phyloP scores from a whole-genome alignment of 129 eudicot species.

The Escallonia herrerae region DNA sequence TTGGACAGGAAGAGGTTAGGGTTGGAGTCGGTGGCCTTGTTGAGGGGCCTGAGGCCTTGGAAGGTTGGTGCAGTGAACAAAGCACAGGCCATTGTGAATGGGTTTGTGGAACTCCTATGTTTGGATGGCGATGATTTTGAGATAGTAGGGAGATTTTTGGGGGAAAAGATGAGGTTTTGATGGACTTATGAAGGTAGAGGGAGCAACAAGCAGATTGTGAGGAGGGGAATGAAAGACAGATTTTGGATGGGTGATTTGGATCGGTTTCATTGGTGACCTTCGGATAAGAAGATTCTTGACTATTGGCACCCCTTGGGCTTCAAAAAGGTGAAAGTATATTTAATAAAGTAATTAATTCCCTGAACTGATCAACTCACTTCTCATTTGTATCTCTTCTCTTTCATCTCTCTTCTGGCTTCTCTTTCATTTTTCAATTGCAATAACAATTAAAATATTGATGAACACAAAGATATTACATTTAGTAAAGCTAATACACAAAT shows the following conservation, averaged over 20 bases:
- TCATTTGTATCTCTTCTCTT: no score
- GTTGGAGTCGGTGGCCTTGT: slow-evolving; percentile 27
- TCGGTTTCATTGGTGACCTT: slow-evolving; percentile 22
- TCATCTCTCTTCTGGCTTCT: no score
- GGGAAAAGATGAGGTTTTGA: not conserved
- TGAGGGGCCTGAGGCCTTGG: slow-evolving; percentile 64
- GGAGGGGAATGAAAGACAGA: slow-evolving; percentile 35
- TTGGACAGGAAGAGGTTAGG: slow-evolving; percentile 5
- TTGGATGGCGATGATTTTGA: not conserved
- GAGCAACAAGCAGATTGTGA: slow-evolving; percentile 27
- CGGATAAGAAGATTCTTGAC: not conserved
- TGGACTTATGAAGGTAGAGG: not conserved
- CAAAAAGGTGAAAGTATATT: no score
- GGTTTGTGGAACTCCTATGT: not conserved
- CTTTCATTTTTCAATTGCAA: no score
- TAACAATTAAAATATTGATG: no score
- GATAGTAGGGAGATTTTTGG: not conserved
- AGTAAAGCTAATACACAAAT: no score
- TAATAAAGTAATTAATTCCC: no score
- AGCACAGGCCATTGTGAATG: slow-evolving; percentile 12
- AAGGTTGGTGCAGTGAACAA: slow-evolving; percentile 52
- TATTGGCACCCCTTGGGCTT: no score
- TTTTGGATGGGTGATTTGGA: slow-evolving; percentile 34
- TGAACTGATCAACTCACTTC: no score
- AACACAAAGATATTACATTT: no score